Base-by-base conservation (phyloP, 768 basidiomycete species). In the Hygrocybe punicea region DNA sequence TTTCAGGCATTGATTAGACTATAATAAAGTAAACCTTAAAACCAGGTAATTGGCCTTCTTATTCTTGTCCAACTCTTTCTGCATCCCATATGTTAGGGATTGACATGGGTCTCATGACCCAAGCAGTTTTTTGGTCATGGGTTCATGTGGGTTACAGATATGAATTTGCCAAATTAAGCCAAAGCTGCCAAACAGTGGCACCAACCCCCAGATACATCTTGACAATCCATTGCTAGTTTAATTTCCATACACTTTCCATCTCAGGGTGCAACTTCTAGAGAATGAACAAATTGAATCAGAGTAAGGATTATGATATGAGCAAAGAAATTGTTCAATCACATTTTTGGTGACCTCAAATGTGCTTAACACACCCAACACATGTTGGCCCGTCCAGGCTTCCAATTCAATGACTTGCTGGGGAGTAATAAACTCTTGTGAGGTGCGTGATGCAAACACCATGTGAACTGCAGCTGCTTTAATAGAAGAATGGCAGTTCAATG, bases 401-500 rank as follows among this genome's bases (percentile, higher is more conserved):
- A 85, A 65, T 55, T 74, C 74, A 8, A 68, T 69, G 25, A 90
- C 88, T 53, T 81, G 73, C 37, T 82, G 74, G 5, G 91, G 90
- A 3, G 82, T 83, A 64, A 93, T 91, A 64, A 92, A 91, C 59
- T 81, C 87, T 60, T 77, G 79, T 24, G 87, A 86, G 40, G 75
- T 78, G 48, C 90, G 82, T 42, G 84, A 80, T n/a, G 90, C 90
- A 65, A 89, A 93, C 4, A 91, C 81, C 81, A 91, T 88, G 58
- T 92, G 90, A 19, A 82, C 82, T 14, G 87, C 86, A 14, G 90
- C 87, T n/a, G 86, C 91, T 62, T 81, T 80, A 63, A 92, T 91
- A 23, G 45, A 2, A 23, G 56, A 73, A 67, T 1, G 75, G 66
- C 33, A 70, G 29, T 42, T 55, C 67, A 2, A 62, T 62, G 23